Conservation (phyloP, 306 rosid species). For the Canavalia ensiformis region DNA sequence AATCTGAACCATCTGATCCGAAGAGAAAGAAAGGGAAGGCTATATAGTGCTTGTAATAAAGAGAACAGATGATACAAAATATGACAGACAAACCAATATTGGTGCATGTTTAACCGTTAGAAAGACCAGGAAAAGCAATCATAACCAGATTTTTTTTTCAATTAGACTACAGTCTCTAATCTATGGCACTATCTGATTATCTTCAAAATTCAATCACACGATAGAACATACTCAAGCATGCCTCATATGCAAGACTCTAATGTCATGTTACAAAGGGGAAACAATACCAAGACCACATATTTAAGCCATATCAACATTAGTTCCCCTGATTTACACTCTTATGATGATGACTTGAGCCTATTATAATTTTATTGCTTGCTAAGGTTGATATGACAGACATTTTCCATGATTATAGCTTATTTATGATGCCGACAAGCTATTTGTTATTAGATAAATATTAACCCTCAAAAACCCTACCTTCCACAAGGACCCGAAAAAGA, state of each 20-base stretch:
- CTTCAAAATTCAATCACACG: background rate
- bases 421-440: conserved; percentile 28
- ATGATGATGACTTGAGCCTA: background rate
- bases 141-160: background rate
- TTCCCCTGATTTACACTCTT: background rate
- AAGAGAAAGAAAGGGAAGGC: background rate
- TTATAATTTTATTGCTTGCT: background rate
- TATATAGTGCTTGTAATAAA: background rate
- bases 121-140: conserved; percentile 13
- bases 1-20: conserved; percentile 22
- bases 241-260: background rate
- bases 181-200: background rate
- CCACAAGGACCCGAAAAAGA: conserved; percentile 12
- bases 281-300: background rate
- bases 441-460: conserved; percentile 5
- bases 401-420: conserved; percentile 19
- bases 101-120: background rate
- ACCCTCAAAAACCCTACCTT: background rate
- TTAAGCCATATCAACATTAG: background rate
- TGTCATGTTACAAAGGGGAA: background rate
- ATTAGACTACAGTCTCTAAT: conserved; percentile 19
- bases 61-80: background rate
- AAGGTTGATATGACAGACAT: background rate
- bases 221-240: background rate
- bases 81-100: background rate